Evolutionary conservation across 768 basidiomycete genomes (phyloP).

Genomic region (Lentinula lateritia): DNA sequence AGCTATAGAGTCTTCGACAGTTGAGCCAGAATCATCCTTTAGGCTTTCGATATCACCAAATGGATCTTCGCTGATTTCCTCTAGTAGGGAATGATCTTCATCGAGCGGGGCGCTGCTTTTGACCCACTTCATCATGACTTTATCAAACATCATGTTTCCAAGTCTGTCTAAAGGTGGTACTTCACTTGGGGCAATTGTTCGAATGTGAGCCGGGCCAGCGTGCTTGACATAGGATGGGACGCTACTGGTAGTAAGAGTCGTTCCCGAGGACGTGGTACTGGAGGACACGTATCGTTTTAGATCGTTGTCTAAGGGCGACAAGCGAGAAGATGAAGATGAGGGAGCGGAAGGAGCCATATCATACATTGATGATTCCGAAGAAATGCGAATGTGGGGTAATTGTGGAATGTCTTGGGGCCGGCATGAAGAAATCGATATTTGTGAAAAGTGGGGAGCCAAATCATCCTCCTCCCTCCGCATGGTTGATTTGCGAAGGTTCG

Average conservation of each 20-base stretch:
- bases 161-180: slow-evolving; percentile 69
- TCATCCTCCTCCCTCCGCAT: slow-evolving; percentile 37
- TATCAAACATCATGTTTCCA: slow-evolving; percentile 87
- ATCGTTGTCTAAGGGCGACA: slow-evolving; percentile 42
- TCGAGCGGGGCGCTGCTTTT: slow-evolving; percentile 43
- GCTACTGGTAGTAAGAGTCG: slow-evolving; percentile 66
- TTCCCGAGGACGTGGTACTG: slow-evolving; percentile 73
- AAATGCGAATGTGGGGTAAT: slow-evolving; percentile 22
- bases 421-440: slow-evolving; percentile 35
- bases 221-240: slow-evolving; percentile 84
- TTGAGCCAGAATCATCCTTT: slow-evolving; percentile 48
- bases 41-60: slow-evolving; percentile 91
- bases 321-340: slow-evolving; percentile 47
- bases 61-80: slow-evolving; percentile 73
- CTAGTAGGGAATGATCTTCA: slow-evolving; percentile 24
- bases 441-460: slow-evolving; percentile 33
- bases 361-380: slow-evolving; percentile 19
- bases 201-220: slow-evolving; percentile 70
- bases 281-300: slow-evolving; percentile 88
- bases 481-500: background rate
- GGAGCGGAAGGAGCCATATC: slow-evolving; percentile 41
- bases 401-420: slow-evolving; percentile 16
- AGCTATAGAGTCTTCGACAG: slow-evolving; percentile 19
- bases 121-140: slow-evolving; percentile 80
- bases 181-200: slow-evolving; percentile 77